These are phyloP conservation scores for Ceratocystis ficicola DNA, from an alignment of 2,329 filamentous ascomycete genomes.

Conservation along the genomic window DNA sequence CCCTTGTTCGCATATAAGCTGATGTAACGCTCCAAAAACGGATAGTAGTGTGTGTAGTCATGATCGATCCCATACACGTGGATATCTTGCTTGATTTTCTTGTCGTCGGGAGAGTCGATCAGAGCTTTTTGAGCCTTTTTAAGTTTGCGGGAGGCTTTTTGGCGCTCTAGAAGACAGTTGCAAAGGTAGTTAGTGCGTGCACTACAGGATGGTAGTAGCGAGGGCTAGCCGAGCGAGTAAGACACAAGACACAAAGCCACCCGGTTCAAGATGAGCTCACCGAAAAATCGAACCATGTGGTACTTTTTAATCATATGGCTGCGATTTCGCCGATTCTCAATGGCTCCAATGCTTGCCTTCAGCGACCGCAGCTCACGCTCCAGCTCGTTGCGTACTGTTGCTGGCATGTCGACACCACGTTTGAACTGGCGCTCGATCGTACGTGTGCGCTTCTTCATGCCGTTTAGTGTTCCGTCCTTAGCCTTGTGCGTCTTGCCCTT, in stretches of 20 bases:
- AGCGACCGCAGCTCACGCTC: slow-evolving; percentile 60
- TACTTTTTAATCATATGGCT: slow-evolving; percentile 64
- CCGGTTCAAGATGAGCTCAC: slow-evolving; percentile 34
- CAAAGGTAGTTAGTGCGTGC: background rate
- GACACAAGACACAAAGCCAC: background rate
- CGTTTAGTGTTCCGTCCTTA: slow-evolving; percentile 41
- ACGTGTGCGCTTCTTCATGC: slow-evolving; percentile 59
- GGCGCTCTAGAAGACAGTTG: slow-evolving; percentile 42
- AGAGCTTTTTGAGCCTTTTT: slow-evolving; percentile 52
- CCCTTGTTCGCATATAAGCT: slow-evolving; percentile 44
- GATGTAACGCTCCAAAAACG: slow-evolving; percentile 58
- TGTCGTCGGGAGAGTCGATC: slow-evolving; percentile 37
- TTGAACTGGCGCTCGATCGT: slow-evolving; percentile 56
- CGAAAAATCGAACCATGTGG: slow-evolving; percentile 76
- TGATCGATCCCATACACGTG: slow-evolving; percentile 61
- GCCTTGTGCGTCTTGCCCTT: slow-evolving; percentile 33
- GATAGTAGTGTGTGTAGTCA: slow-evolving; percentile 62
- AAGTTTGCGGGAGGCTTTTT: slow-evolving; percentile 55
- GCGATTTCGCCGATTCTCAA: slow-evolving; percentile 48
- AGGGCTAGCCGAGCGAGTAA: background rate
- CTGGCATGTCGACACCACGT: slow-evolving; percentile 50
- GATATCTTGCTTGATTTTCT: slow-evolving; percentile 45
- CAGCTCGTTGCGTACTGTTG: slow-evolving; percentile 54
- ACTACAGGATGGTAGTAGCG: background rate
- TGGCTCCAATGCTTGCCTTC: slow-evolving; percentile 49